Evolutionary conservation across 768 basidiomycete species (phyloP), one percentile per base, ranked within the genome.

Genomic region (Hypholoma sublateritium): DNA sequence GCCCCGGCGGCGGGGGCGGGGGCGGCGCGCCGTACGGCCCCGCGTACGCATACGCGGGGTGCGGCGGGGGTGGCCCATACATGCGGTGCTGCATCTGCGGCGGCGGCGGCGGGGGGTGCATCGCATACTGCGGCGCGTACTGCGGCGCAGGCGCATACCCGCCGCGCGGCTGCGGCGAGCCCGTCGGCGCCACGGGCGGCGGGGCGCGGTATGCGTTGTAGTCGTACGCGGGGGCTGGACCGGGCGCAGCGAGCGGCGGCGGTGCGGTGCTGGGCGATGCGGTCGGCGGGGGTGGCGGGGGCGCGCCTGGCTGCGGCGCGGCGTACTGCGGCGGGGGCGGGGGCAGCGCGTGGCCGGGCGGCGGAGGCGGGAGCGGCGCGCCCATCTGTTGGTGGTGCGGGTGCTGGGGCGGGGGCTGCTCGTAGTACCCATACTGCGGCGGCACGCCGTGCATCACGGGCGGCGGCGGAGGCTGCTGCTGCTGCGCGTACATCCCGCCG

Each of bases 321-420:
- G 22, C 46, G 14, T 47, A 47, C 24, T 47, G 50, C 16, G 57
- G 50, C 12, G 48, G 53, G 35, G 34, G 19, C 2, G 59, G 53
- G 5, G 47, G 46, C 14, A 41, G 36, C 39, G 59, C 50, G 41
- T 57, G 22, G 34, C 52, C 52, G 37, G 59, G 59, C 16, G 60
- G 53, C 5, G 62, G 57, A 2, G 59, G 63, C 4, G 63, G 60
- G n/a, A 43, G 42, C 2, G 60, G 67, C 11, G 46, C 45, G 64
- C 25, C 42, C 57, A 13, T 57, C 28, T 56, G 63, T 14, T 58
- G 67, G 9, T 54, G 57, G 53, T 60, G 64, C 24, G 63, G 67
- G 44, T 67, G 69, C 12, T 70, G 71, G 35, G 67, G 62, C 9
- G 59, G 70, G 2, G 67, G 69, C 35, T 70, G 71, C 21, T 69